Conservation (phyloP, 2,329 filamentous ascomycete genomes). For the Cyclaneusma minus region DNA sequence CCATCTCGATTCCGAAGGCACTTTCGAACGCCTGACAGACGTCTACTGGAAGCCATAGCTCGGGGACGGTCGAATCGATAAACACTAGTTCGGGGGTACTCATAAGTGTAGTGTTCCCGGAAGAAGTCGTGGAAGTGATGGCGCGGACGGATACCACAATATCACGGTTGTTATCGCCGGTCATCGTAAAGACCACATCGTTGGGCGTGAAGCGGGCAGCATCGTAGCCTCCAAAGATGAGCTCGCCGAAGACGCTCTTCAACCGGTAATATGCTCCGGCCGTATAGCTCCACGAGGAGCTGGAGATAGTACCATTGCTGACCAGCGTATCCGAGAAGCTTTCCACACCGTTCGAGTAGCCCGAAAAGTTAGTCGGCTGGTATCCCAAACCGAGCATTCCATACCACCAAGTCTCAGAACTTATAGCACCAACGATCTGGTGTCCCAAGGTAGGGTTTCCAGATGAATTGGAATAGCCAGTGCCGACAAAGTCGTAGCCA, state of each 20-base stretch:
- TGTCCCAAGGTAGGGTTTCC: conserved; percentile 12
- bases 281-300: conserved; percentile 26
- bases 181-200: conserved; percentile 22
- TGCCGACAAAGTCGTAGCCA: conserved; percentile 12
- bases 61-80: conserved; percentile 19
- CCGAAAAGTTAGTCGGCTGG: conserved; percentile 23
- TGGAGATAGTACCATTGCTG: conserved; percentile 21
- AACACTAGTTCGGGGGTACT: conserved; percentile 10
- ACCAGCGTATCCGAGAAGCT: conserved; percentile 23
- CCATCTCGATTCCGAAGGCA: conserved; percentile 18
- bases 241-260: conserved; percentile 14
- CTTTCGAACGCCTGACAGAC: conserved; percentile 19
- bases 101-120: conserved; percentile 10
- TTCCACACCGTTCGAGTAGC: conserved; percentile 19
- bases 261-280: conserved; percentile 24
- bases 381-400: conserved; percentile 23
- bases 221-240: conserved; percentile 26
- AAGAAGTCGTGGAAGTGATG: conserved; percentile 14
- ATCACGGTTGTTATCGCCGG: conserved; percentile 19
- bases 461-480: conserved; percentile 8
- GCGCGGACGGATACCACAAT: conserved; percentile 23
- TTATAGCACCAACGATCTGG: conserved; percentile 12
- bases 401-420: conserved; percentile 8
- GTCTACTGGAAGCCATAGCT: conserved; percentile 18
- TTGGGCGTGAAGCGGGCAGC: conserved; percentile 23